A percentile compares a stretch with the other conserved stretches of the same genome.
Evolutionary conservation across 495 filamentous ascomycete genomes (phyloP).

Genomic region (Haplographium delicatum): DNA sequence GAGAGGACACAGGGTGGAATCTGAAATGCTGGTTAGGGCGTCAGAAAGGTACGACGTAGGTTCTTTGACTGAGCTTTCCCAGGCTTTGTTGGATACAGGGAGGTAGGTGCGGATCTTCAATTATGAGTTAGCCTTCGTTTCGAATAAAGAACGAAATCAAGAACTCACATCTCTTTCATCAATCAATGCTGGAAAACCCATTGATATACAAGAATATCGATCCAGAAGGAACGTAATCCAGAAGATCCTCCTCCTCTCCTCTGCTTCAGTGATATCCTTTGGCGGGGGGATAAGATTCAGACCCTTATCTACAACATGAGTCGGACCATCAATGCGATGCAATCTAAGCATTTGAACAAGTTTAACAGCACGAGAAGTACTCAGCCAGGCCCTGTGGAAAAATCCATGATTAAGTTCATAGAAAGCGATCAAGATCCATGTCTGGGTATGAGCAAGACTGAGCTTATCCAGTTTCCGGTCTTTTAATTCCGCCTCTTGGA

Average conservation of each 20-base stretch:
- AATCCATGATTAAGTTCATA: conserved; percentile 38
- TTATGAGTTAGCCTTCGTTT: conserved; percentile 3
- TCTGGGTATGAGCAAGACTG: conserved; percentile 40
- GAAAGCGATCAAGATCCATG: conserved; percentile 38
- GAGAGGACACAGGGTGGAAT: not conserved
- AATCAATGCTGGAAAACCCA: conserved; percentile 42
- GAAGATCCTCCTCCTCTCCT: conserved; percentile 47
- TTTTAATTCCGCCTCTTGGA: conserved; percentile 45
- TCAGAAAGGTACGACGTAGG: conserved; percentile 1
- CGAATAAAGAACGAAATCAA: not conserved
- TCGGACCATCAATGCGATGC: conserved; percentile 37
- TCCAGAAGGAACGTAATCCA: conserved; percentile 50
- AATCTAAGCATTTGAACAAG: conserved; percentile 44
- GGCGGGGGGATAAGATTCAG: conserved; percentile 33
- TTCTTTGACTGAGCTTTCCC: not conserved
- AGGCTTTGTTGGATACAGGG: conserved; percentile 25
- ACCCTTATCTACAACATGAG: conserved; percentile 28
- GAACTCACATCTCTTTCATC: conserved; percentile 33
- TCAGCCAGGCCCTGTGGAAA: conserved; percentile 42
- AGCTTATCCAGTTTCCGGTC: conserved; percentile 41
- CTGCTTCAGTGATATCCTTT: conserved; percentile 41
- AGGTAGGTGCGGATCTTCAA: conserved; percentile 39
- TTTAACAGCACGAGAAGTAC: conserved; percentile 33
- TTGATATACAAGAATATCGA: conserved; percentile 40
- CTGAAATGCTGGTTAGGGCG: not conserved